A percentile compares a stretch with the other conserved stretches of the same genome.
Conservation (phyloP, 495 filamentous ascomycete species). For the Beverwykella pulmonaria region DNA sequence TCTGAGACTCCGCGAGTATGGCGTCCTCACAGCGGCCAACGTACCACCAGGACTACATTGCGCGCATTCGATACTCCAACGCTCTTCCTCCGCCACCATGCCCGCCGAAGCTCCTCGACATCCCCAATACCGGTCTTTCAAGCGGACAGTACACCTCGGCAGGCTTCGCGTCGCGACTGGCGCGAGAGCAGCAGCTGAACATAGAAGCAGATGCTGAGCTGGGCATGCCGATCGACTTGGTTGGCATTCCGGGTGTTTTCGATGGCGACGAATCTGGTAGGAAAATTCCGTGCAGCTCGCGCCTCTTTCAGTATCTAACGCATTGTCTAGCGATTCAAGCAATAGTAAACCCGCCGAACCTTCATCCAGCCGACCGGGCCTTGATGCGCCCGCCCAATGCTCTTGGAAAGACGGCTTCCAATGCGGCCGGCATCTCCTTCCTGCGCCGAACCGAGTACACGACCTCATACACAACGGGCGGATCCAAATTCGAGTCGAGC, state of each 20-base stretch:
- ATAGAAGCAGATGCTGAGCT: constrained; percentile 97
- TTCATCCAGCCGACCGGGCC: constrained; percentile 79
- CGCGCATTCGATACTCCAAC: constrained; percentile 92
- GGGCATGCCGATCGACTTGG: constrained; percentile 93
- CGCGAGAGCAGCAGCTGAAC: constrained; percentile 87
- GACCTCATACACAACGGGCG: constrained; percentile 59
- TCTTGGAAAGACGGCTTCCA: constrained; percentile 75
- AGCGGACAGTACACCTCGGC: constrained; percentile 82
- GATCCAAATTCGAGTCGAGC: constrained; percentile 50
- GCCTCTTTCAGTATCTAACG: constrained; percentile 18
- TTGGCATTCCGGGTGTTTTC: constrained; percentile 92
- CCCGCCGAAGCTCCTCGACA: constrained; percentile 93
- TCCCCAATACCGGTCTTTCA: constrained; percentile 85
- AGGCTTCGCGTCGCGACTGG: constrained; percentile 81
- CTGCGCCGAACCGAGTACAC: constrained; percentile 96
- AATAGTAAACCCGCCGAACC: constrained; percentile 63
- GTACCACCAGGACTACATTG: constrained; percentile 94
- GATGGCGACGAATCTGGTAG: constrained; percentile 93
- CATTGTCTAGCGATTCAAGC: constrained; percentile 71
- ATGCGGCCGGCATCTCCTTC: constrained; percentile 78
- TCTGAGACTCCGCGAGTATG: constrained; percentile 1
- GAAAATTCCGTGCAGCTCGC: constrained; percentile 43
- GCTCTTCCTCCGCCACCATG: constrained; percentile 88
- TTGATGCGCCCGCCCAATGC: constrained; percentile 78
- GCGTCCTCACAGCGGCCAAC: constrained; percentile 16